A percentile compares a stretch with the other conserved stretches of the same genome.
Conservation (phyloP, 1,139 yeast species). For the Pichia sp. region DNA sequence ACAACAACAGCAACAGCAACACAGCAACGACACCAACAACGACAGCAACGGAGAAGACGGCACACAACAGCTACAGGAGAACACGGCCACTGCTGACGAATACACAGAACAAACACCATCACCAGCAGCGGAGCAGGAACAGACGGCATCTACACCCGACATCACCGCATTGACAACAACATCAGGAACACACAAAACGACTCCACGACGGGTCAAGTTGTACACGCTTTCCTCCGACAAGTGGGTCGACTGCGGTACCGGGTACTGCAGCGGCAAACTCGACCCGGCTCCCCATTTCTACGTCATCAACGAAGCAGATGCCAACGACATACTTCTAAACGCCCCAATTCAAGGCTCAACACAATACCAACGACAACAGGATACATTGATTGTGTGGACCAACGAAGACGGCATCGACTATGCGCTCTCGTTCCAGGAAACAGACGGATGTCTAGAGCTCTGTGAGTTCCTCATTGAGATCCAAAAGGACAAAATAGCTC, state of each 20-base stretch:
- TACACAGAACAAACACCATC: not conserved
- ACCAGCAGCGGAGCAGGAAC: no score
- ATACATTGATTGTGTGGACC: slow-evolving; percentile 93
- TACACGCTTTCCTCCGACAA: slow-evolving; percentile 76
- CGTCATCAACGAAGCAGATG: slow-evolving; percentile 70
- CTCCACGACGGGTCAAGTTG: slow-evolving; percentile 83
- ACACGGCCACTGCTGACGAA: no score
- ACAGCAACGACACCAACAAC: no score
- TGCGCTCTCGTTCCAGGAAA: slow-evolving; percentile 91
- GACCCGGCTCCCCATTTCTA: slow-evolving; percentile 56
- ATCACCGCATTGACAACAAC: no score
- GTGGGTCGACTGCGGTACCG: slow-evolving; percentile 95
- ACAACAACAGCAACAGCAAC: no score
- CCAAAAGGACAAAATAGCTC: slow-evolving; percentile 59
- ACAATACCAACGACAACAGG: slow-evolving; percentile 93
- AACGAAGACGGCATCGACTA: slow-evolving; percentile 75
- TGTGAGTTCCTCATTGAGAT: slow-evolving; percentile 77
- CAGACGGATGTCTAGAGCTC: slow-evolving; percentile 81
- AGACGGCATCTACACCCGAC: no score
- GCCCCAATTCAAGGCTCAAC: slow-evolving; percentile 70
- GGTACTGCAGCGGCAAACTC: slow-evolving; percentile 77
- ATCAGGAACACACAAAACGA: not conserved
- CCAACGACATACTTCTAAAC: slow-evolving; percentile 58
- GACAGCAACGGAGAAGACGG: no score
- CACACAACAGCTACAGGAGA: no score